These are phyloP conservation scores for Zopfochytrium polystomum DNA, from an alignment of 371 early-diverging fungal species.

Conservation along the genomic window DNA sequence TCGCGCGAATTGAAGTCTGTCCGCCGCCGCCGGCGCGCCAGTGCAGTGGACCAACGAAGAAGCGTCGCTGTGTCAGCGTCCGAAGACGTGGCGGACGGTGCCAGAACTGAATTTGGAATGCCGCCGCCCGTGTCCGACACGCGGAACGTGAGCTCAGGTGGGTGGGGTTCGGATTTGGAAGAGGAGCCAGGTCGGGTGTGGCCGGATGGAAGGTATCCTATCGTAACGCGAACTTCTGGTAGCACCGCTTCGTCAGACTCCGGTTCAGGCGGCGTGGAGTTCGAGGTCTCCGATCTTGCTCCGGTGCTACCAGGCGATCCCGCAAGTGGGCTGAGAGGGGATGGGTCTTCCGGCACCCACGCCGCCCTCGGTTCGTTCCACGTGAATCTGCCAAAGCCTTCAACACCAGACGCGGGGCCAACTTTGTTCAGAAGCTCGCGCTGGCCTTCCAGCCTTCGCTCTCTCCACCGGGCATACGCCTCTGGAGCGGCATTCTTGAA, in stretches of 20 bases:
- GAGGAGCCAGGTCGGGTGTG: neutral
- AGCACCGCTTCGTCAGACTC: neutral
- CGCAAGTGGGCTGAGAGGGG: too few species aligned
- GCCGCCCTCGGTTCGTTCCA: neutral
- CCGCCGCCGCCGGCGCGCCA: neutral
- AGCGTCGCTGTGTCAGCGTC: neutral
- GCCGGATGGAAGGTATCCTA: neutral
- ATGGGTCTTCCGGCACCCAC: neutral
- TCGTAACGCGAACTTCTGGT: neutral
- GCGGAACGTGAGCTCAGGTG: neutral
- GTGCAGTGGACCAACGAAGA: neutral
- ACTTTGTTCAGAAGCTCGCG: neutral
- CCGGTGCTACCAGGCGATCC: neutral
- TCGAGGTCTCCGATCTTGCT: neutral
- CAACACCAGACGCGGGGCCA: neutral
- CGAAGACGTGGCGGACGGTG: neutral
- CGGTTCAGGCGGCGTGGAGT: neutral
- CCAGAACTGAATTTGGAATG: neutral
- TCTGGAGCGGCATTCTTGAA: neutral
- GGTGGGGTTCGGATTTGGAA: neutral
- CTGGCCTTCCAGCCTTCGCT: neutral
- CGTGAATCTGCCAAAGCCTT: neutral
- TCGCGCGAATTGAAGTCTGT: neutral
- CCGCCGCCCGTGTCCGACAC: neutral
- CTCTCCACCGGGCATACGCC: neutral